These are phyloP conservation scores for Xerocomellus intermedius DNA, from an alignment of 768 basidiomycete genomes.

Conservation along the genomic window DNA sequence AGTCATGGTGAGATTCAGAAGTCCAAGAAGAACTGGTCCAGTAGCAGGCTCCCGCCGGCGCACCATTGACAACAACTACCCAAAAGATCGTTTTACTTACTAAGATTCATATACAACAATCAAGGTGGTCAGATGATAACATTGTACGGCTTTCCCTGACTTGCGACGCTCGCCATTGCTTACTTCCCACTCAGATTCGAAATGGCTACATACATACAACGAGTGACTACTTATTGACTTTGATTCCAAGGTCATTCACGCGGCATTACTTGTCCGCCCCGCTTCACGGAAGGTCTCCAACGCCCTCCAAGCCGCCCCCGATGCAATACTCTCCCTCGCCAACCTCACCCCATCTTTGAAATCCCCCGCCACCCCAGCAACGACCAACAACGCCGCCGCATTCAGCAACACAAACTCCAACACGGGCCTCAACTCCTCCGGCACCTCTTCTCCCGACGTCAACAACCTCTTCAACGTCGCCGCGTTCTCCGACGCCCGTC, in stretches of 20 bases:
- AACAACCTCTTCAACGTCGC: slow-evolving; percentile 66
- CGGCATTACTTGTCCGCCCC: slow-evolving; percentile 21
- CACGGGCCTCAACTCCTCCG: slow-evolving; percentile 57
- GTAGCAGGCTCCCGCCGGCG: no score
- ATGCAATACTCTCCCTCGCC: slow-evolving; percentile 59
- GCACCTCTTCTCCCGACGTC: slow-evolving; percentile 53
- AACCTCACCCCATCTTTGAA: slow-evolving; percentile 69
- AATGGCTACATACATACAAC: no score
- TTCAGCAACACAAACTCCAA: slow-evolving; percentile 90
- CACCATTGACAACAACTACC: no score
- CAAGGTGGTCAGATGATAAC: neutral
- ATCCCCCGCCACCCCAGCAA: slow-evolving; percentile 71
- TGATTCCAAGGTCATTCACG: no score
- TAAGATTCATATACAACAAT: no score
- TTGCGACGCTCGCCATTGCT: neutral
- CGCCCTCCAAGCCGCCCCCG: slow-evolving; percentile 60
- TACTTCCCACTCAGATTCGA: no score
- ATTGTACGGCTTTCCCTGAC: neutral
- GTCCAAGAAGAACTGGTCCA: no score
- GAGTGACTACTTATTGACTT: no score
- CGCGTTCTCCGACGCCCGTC: slow-evolving; percentile 79
- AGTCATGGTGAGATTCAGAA: no score
- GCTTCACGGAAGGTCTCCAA: slow-evolving; percentile 50
- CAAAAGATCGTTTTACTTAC: no score
- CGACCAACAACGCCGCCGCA: slow-evolving; percentile 81